Evolutionary conservation across 257 asterid genomes (phyloP).

Genomic region (Lycium barbarum): DNA sequence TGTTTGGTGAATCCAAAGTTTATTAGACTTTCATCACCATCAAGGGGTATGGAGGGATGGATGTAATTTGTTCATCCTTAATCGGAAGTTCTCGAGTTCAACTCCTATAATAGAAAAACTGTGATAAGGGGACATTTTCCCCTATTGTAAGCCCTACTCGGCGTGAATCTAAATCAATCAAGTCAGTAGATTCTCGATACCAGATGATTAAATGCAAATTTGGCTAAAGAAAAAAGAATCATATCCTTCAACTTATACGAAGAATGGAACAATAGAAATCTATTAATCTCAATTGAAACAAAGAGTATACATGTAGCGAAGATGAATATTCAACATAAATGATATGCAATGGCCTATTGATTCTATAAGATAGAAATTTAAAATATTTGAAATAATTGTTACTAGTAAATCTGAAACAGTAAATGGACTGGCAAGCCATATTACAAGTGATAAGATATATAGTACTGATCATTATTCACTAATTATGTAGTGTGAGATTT

Average conservation of each 20-base stretch:
- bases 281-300: too few species aligned
- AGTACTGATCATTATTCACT: background rate
- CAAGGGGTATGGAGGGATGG: background rate
- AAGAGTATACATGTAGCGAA: too few species aligned
- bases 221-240: too few species aligned
- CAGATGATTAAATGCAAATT: background rate
- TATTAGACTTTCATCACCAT: background rate
- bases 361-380: too few species aligned
- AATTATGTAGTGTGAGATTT: background rate
- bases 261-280: too few species aligned
- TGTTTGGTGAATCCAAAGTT: slow-evolving; percentile 13
- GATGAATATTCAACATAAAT: too few species aligned
- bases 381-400: too few species aligned
- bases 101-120: background rate
- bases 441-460: too few species aligned
- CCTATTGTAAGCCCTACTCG: rapidly evolving
- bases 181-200: background rate
- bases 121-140: rapidly evolving
- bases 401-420: too few species aligned
- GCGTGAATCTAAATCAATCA: background rate
- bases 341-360: too few species aligned
- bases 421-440: too few species aligned
- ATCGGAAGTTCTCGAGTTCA: background rate
- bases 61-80: background rate
- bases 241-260: too few species aligned